phyloP scores from a whole-genome alignment of 2,329 filamentous ascomycete species.

The Cryoendolithus antarcticus region DNA sequence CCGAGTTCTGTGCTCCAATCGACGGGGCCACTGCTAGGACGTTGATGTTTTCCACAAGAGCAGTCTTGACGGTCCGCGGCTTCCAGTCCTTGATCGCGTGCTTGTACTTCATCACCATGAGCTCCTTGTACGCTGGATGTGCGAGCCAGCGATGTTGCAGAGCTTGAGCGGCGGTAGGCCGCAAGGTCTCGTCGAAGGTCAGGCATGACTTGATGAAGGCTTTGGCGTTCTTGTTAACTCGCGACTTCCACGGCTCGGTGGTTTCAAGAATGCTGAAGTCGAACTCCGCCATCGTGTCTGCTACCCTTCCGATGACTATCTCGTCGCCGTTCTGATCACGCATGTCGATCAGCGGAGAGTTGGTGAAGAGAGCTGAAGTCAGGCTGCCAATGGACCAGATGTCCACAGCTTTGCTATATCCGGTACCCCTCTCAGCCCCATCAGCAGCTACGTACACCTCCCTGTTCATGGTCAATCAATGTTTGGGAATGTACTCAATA shows the following conservation, averaged over 20 bases:
- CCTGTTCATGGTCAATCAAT: constrained; percentile 17
- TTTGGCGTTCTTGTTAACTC: constrained; percentile 30
- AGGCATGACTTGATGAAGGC: constrained; percentile 43
- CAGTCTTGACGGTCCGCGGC: constrained; percentile 18
- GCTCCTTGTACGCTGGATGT: constrained; percentile 32
- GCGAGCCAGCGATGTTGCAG: constrained; percentile 45
- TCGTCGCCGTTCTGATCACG: constrained; percentile 11
- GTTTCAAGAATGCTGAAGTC: constrained; percentile 34
- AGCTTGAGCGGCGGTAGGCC: constrained; percentile 43
- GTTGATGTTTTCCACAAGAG: constrained; percentile 3
- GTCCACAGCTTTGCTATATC: constrained; percentile 48
- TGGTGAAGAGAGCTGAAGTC: constrained; percentile 39
- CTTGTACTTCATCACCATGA: constrained; percentile 39
- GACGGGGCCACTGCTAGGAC: too few relatives aligned
- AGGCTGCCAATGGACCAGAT: constrained; percentile 50
- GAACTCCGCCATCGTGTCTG: constrained; percentile 1
- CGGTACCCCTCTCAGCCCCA: constrained; percentile 11
- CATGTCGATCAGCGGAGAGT: constrained; percentile 27
- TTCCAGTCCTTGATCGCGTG: constrained; percentile 38
- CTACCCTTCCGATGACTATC: background rate
- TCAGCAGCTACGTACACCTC: constrained; percentile 18
- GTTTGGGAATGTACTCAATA: background rate
- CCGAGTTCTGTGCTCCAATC: background rate
- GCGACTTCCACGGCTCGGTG: constrained; percentile 28
- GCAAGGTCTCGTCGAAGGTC: constrained; percentile 34